Base-by-base conservation (phyloP, 148 eudicot species). In the Chenopodium suecicum region DNA sequence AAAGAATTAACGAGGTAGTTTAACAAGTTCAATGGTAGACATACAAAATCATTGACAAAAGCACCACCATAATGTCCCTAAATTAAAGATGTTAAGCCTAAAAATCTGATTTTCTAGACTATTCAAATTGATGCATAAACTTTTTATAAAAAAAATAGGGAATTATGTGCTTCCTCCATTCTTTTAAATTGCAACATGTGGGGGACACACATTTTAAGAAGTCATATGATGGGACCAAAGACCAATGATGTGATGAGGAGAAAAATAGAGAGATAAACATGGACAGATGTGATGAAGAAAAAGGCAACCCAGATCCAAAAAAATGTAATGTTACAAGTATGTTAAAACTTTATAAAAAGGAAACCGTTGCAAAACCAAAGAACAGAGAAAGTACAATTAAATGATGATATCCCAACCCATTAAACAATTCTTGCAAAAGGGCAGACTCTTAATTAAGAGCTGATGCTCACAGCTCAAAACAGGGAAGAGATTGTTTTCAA, bases 1-100 rank as follows among this genome's bases (percentile, higher is more conserved):
- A n/a, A 76, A 78, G 64, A 23, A 78, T 71, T 14, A n/a, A 58
- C 81, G 3, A 68, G 5, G 6, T 69, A 79, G 60, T 56, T 23
- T 44, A 62, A 23, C 37, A 84, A 70, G 4, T 12, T 47, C 20
- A 65, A 25, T 17, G 48, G 22, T 56, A 48, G 16, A 10, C 0
- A 27, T 17, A 41, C 6, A 41, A 14, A 60, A 47, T 22, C 64
- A 10, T 19, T 62, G 46, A 25, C 31, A 47, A 2, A 46, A 22
- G 12, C 3, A 25, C 14, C 1, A 60, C 29, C 14, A 13, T 0
- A 7, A 8, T 9, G 16, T n/a, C 75, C 78, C 66, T 6, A 29
- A 8, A 7, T 17, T 20, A 32, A 4, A 75, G 52, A 27, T 1
- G 19, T 13, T 52, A 17, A 50, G 1, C 4, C 29, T 52, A 14